Evolutionary conservation across 2,329 filamentous ascomycete genomes (phyloP).

Genomic region (Ascochyta koolunga): DNA sequence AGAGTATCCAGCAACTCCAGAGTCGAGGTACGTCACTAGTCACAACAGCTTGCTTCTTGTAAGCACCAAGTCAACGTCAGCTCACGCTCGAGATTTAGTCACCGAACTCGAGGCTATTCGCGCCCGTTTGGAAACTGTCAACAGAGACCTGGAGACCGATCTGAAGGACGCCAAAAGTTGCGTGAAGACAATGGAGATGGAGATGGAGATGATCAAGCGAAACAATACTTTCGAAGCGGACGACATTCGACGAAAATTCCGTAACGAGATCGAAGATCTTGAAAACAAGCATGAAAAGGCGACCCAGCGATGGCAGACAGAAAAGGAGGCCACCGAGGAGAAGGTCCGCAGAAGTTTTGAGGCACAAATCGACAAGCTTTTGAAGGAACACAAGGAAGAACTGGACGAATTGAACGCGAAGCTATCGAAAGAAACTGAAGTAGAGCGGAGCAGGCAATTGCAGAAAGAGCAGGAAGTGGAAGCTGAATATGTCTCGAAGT

Average conservation of each 20-base stretch:
- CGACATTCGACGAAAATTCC: constrained; percentile 60
- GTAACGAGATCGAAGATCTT: constrained; percentile 63
- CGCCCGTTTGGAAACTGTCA: constrained; percentile 58
- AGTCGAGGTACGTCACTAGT: constrained; percentile 65
- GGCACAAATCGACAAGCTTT: constrained; percentile 63
- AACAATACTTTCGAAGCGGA: constrained; percentile 60
- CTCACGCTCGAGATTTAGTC: constrained; percentile 47
- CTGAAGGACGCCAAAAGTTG: constrained; percentile 66
- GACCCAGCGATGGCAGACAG: constrained; percentile 60
- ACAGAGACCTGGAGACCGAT: constrained; percentile 68
- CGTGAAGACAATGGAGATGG: constrained; percentile 55
- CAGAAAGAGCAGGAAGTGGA: constrained; percentile 72
- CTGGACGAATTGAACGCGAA: constrained; percentile 68
- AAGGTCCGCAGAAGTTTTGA: constrained; percentile 51
- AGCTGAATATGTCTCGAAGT: constrained; percentile 57
- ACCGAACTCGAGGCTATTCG: constrained; percentile 62
- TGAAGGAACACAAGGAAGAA: constrained; percentile 70
- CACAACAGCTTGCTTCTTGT: neutral
- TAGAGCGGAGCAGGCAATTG: constrained; percentile 64
- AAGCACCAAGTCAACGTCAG: neutral
- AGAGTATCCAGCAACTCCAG: constrained; percentile 76
- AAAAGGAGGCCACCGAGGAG: constrained; percentile 55
- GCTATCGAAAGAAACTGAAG: constrained; percentile 69
- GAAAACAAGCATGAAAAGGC: constrained; percentile 62
- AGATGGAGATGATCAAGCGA: constrained; percentile 59